A percentile compares a stretch with the other conserved stretches of the same genome.
phyloP scores from a whole-genome alignment of 1,139 yeast genomes.

The Magnusiomyces paraingens region DNA sequence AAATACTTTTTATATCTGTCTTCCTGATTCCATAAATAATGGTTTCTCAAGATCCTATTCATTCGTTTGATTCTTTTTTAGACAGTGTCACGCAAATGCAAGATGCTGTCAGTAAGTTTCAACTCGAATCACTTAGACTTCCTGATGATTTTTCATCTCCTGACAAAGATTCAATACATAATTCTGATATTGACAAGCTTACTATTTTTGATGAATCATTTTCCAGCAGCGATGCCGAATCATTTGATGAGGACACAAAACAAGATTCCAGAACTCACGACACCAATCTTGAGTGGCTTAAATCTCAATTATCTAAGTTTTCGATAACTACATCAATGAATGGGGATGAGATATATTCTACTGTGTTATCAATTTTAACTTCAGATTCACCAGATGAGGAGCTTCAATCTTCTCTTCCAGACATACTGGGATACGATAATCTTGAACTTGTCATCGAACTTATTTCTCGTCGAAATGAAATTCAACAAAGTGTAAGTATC shows the following conservation, averaged over 20 bases:
- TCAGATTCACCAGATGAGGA: slow-evolving; percentile 49
- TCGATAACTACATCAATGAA: slow-evolving; percentile 6
- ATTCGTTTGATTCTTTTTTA: slow-evolving; percentile 14
- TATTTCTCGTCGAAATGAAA: slow-evolving; percentile 27
- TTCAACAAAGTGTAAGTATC: slow-evolving; percentile 12
- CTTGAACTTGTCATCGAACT: slow-evolving; percentile 69
- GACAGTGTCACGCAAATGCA: slow-evolving; percentile 15
- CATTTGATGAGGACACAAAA: background rate
- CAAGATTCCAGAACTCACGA: background rate
- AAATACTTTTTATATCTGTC: too few species aligned
- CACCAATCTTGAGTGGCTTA: slow-evolving; percentile 2
- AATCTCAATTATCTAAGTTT: background rate
- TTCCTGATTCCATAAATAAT: too few species aligned
- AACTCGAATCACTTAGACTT: background rate
- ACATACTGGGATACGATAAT: slow-evolving; percentile 78
- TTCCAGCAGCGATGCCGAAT: background rate
- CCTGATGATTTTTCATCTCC: background rate
- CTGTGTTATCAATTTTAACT: slow-evolving; percentile 28
- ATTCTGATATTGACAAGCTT: slow-evolving; percentile 10
- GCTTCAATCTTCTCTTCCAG: slow-evolving; percentile 62
- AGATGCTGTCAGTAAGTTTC: slow-evolving; percentile 12
- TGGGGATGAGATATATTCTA: slow-evolving; percentile 13
- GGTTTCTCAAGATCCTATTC: background rate
- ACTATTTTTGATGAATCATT: slow-evolving; percentile 2
- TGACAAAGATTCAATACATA: slow-evolving; percentile 8